Percentiles rank a stretch among this genome's conserved stretches.
These are phyloP conservation scores for Skeletonema costatum DNA, from an alignment of 108 stramenopile genomes.

Conservation along the genomic window DNA sequence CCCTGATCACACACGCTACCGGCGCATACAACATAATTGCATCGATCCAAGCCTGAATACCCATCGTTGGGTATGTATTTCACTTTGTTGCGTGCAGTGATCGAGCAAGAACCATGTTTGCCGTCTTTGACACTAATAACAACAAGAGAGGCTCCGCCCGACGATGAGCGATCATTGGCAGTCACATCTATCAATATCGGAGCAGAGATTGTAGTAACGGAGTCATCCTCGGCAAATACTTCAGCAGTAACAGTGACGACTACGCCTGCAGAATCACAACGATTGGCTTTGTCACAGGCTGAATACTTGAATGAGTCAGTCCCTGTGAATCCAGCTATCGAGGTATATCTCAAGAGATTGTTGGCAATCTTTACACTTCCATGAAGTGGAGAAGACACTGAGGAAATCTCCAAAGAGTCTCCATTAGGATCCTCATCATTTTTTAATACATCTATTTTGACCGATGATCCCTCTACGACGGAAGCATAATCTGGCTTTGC, in stretches of 20 bases:
- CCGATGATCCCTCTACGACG: neutral
- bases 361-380: conserved; percentile 16
- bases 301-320: conserved; percentile 22
- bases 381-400: conserved; percentile 11
- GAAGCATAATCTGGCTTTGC: conserved; percentile 7
- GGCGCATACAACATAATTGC: conserved; percentile 21
- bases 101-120: conserved; percentile 20
- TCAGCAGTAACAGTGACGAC: conserved; percentile 2
- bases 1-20: conserved; percentile 18
- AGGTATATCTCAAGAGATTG: conserved; percentile 12
- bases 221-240: conserved; percentile 27
- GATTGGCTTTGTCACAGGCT: conserved; percentile 3
- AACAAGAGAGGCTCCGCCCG: neutral
- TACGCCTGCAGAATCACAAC: conserved; percentile 3
- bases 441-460: conserved; percentile 12
- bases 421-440: conserved; percentile 17
- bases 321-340: conserved; percentile 12
- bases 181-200: conserved; percentile 14
- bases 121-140: conserved; percentile 20
- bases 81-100: conserved; percentile 33
- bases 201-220: conserved; percentile 1
- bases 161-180: conserved; percentile 10
- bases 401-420: neutral
- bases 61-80: conserved; percentile 15
- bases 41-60: conserved; percentile 23